phyloP scores from a whole-genome alignment of 768 basidiomycete genomes.

The Lentinula sp. region DNA sequence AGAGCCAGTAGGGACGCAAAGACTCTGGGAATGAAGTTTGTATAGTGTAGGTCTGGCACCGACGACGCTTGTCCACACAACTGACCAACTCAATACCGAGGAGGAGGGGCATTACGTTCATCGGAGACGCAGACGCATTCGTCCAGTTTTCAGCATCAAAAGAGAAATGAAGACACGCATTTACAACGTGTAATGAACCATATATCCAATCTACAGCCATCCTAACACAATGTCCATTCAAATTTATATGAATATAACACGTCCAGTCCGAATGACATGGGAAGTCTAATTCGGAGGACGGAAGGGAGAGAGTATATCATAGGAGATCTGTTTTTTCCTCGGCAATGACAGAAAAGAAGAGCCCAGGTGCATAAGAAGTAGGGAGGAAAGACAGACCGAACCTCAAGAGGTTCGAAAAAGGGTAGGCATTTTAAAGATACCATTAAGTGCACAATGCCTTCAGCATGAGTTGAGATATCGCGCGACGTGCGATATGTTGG shows the following conservation, averaged over 20 bases:
- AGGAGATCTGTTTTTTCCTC: not conserved
- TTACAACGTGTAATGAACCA: not conserved
- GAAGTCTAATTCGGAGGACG: not conserved
- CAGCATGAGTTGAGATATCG: not conserved
- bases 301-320: not conserved
- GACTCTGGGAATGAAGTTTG: too few relatives aligned
- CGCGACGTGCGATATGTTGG: not conserved
- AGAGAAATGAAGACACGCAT: not conserved
- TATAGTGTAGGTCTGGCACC: not conserved
- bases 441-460: not conserved
- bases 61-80: not conserved
- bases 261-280: not conserved
- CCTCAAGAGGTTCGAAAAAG: not conserved
- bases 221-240: not conserved
- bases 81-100: too few relatives aligned
- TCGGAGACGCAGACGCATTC: too few relatives aligned
- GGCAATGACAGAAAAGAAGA: not conserved
- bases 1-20: too few relatives aligned
- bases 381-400: not conserved
- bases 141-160: too few relatives aligned
- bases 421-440: not conserved
- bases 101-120: too few relatives aligned
- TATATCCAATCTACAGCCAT: not conserved
- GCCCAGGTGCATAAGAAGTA: not conserved
- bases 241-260: not conserved